Evolutionary conservation across 2,329 filamentous ascomycete species (phyloP).

Genomic region (Xylariaceae sp.): DNA sequence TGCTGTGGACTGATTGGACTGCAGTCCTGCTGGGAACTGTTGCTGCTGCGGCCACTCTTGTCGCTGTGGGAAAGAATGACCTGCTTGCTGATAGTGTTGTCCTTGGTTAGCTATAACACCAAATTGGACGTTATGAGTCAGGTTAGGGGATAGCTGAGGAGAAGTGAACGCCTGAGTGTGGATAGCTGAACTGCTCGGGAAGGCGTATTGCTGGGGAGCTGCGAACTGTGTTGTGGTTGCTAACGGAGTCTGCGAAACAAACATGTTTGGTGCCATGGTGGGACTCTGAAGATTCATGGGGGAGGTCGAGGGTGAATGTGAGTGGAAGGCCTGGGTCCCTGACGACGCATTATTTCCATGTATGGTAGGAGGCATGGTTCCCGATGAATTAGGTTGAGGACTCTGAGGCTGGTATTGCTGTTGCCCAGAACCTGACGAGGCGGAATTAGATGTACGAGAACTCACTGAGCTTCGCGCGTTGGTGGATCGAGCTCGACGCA

Average conservation of each 20-base stretch:
- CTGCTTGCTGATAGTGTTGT: background rate
- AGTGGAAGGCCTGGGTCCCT: constrained; percentile 6
- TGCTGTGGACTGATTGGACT: constrained; percentile 1
- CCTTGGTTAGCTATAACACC: too few species aligned
- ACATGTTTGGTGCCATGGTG: constrained; percentile 1
- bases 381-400: too few species aligned
- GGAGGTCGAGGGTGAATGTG: constrained; percentile 9
- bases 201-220: background rate
- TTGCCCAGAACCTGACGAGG: too few species aligned
- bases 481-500: background rate
- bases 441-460: too few species aligned
- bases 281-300: background rate
- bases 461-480: background rate
- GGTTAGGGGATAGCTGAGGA: too few species aligned
- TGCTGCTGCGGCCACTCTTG: background rate
- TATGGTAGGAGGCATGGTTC: too few species aligned
- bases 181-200: constrained; percentile 3
- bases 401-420: too few species aligned
- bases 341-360: too few species aligned
- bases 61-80: constrained; percentile 2
- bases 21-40: background rate
- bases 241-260: background rate
- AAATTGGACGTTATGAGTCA: too few species aligned
- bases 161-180: too few species aligned
- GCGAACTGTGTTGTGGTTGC: constrained; percentile 1